Percentiles rank a stretch among this genome's conserved stretches.
Evolutionary conservation across 371 early-diverging fungal genomes (phyloP).

Genomic region (Apophysomyces trapeziformis): DNA sequence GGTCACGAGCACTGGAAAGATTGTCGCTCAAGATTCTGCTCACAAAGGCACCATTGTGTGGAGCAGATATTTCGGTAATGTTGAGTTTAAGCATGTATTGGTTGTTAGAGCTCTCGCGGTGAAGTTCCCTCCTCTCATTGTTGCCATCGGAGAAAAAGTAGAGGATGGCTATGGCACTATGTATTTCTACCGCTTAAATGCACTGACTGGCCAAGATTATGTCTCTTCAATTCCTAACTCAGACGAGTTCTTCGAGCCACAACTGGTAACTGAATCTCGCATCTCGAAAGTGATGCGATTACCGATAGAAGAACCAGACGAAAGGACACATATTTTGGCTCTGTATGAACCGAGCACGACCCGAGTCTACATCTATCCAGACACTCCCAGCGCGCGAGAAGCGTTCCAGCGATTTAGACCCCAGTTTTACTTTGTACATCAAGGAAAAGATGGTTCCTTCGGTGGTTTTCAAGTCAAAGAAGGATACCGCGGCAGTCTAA

Average conservation of each 20-base stretch:
- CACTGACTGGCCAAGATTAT: conserved; percentile 72
- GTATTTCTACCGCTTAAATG: conserved; percentile 68
- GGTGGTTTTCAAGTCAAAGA: conserved; percentile 57
- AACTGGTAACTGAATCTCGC: conserved; percentile 52
- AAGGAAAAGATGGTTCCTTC: conserved; percentile 37
- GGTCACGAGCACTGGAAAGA: conserved; percentile 75
- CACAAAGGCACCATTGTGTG: conserved; percentile 77
- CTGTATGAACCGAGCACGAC: conserved; percentile 64
- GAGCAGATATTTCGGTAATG: conserved; percentile 56
- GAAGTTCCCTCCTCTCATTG: conserved; percentile 79
- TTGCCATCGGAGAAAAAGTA: conserved; percentile 55
- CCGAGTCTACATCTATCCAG: conserved; percentile 66
- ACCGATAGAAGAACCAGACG: conserved; percentile 73
- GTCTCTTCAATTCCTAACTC: conserved; percentile 36
- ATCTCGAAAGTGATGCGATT: conserved; percentile 59
- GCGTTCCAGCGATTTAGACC: conserved; percentile 53
- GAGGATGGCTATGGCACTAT: conserved; percentile 48
- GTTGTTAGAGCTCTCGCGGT: conserved; percentile 68
- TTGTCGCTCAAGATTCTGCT: conserved; percentile 83
- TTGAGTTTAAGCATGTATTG: conserved; percentile 57
- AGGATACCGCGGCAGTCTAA: conserved; percentile 58
- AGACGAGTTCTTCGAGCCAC: conserved; percentile 53
- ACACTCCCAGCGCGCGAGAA: conserved; percentile 51
- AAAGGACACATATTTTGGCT: conserved; percentile 64
- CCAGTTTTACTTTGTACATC: conserved; percentile 62